Percentiles rank a stretch among this genome's conserved stretches.
Evolutionary conservation across 768 basidiomycete genomes (phyloP).

Genomic region (Leccinum broughii): DNA sequence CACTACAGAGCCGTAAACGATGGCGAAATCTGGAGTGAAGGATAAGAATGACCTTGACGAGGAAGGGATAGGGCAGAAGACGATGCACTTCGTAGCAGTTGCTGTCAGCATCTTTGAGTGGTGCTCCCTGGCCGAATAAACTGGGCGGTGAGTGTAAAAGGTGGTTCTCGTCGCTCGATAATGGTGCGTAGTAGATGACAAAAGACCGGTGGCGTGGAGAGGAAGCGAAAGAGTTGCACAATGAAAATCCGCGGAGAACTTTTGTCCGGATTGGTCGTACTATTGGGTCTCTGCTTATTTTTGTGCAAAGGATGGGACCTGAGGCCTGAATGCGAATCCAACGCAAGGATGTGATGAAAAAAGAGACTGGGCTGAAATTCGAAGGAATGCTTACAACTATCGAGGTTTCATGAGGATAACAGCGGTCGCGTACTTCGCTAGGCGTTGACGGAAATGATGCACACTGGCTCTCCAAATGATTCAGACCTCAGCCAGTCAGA

Average conservation of each 20-base stretch:
- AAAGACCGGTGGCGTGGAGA: constrained; percentile 79
- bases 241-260: constrained; percentile 57
- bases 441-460: too few relatives aligned
- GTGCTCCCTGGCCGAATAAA: constrained; percentile 58
- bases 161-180: constrained; percentile 33
- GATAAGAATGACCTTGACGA: constrained; percentile 7
- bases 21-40: constrained; percentile 50
- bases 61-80: constrained; percentile 9
- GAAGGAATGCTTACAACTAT: constrained; percentile 41
- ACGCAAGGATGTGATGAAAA: neutral
- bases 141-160: constrained; percentile 81
- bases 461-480: too few relatives aligned
- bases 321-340: neutral
- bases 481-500: too few relatives aligned
- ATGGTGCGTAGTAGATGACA: constrained; percentile 44
- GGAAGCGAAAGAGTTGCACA: constrained; percentile 40
- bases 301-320: constrained; percentile 28
- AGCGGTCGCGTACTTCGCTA: too few relatives aligned
- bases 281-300: constrained; percentile 58
- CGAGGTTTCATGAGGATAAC: constrained; percentile 5
- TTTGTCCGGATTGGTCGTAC: constrained; percentile 79
- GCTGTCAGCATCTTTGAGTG: constrained; percentile 49
- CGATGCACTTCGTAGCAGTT: constrained; percentile 53
- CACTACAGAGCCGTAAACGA: constrained; percentile 58
- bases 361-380: constrained; percentile 12